Conservation (phyloP, 176 grass and related monocot species). For the barley (Hordeum vulgare) region MorexV3_pseudomolecules_assembly NC_058519.1:617147281-617147780, state of each 20-base stretch:
- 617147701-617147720: too few species aligned
- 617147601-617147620: too few species aligned
- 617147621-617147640: too few species aligned
- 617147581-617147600: too few species aligned
- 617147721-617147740: too few species aligned
- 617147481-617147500: too few species aligned
- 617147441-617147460: not conserved
- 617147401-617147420: not conserved
- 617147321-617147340: not conserved
- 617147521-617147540: not conserved
- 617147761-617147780: too few species aligned
- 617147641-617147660: too few species aligned
- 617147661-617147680: too few species aligned
- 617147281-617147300: not conserved
- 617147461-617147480: not conserved
- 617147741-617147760: too few species aligned
- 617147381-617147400: not conserved
- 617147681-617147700: too few species aligned
- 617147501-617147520: not conserved
- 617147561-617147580: not conserved
- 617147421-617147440: not conserved
- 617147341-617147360: too few species aligned
- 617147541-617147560: not conserved
- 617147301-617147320: not conserved
- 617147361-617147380: not conserved